phyloP scores from a whole-genome alignment of 2,329 filamentous ascomycete species.

The Scedosporium apiospermum region DNA sequence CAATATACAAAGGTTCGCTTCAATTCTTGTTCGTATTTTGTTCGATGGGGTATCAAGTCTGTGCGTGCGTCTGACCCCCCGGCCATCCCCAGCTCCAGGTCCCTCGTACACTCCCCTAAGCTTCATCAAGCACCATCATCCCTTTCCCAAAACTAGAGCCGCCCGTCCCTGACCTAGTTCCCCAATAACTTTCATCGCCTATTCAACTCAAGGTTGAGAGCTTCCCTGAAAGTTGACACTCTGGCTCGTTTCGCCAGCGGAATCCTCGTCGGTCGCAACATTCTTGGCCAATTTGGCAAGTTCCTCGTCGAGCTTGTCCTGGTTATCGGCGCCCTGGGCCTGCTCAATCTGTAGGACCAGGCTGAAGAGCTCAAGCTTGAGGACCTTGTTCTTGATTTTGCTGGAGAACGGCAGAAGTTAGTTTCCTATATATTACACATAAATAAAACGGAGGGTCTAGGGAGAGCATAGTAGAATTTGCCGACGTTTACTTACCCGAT shows the following conservation, averaged over 20 bases:
- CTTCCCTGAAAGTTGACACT: slow-evolving; percentile 24
- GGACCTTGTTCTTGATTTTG: slow-evolving; percentile 53
- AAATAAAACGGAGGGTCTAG: not conserved
- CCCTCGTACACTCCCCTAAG: too few species aligned
- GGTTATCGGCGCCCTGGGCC: slow-evolving; percentile 35
- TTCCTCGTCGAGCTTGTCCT: slow-evolving; percentile 34
- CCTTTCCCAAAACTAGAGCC: too few species aligned
- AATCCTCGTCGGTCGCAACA: slow-evolving; percentile 27
- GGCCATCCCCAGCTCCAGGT: too few species aligned
- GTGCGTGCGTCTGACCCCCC: too few species aligned
- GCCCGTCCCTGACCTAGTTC: too few species aligned
- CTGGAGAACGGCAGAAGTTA: slow-evolving; percentile 13
- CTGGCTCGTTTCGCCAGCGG: slow-evolving; percentile 24
- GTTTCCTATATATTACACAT: not conserved
- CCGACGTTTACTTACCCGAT: slow-evolving; percentile 17
- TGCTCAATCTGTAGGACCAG: slow-evolving; percentile 38
- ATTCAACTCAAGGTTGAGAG: slow-evolving; percentile 4
- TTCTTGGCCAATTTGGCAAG: slow-evolving; percentile 44
- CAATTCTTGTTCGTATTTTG: too few species aligned
- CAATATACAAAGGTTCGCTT: too few species aligned
- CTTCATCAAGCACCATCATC: too few species aligned
- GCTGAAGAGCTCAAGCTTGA: slow-evolving; percentile 45
- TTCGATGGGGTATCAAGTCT: too few species aligned
- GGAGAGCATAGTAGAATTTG: not conserved
- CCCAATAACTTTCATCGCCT: too few species aligned